Conservation (phyloP, 2,329 filamentous ascomycete species). For the Xylaria sp. region DNA sequence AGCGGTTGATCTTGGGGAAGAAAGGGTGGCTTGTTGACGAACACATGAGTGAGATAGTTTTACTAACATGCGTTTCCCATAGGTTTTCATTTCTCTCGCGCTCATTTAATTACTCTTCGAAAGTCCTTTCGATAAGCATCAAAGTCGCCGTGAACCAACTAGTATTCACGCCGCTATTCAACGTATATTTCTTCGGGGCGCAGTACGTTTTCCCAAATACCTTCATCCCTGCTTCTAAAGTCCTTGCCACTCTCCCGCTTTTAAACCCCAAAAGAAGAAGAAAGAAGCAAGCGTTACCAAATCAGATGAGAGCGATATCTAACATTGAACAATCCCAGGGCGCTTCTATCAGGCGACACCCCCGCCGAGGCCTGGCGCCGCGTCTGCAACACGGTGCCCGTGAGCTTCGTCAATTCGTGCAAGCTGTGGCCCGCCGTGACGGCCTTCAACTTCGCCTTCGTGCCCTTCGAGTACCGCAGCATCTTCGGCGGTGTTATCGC, state of each 20-base stretch:
- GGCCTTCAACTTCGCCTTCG: conserved; percentile 86
- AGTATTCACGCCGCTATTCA: conserved; percentile 85
- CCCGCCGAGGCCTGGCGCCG: conserved; percentile 73
- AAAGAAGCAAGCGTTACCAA: no score
- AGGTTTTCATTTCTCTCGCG: conserved; percentile 84
- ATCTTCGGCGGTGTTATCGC: conserved; percentile 83
- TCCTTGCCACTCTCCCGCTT: no score
- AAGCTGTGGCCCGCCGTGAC: conserved; percentile 92
- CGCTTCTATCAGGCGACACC: conserved; percentile 75
- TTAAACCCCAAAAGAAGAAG: no score
- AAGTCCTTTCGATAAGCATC: conserved; percentile 73
- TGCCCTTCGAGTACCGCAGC: conserved; percentile 81
- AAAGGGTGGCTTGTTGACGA: not conserved
- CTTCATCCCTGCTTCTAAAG: not conserved
- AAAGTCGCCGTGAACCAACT: conserved; percentile 86
- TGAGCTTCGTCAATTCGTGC: conserved; percentile 79
- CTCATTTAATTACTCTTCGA: conserved; percentile 86
- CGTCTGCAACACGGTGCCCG: conserved; percentile 79
- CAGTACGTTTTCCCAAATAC: conserved; percentile 56
- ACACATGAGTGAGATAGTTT: not conserved
- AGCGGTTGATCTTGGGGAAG: not conserved
- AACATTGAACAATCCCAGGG: conserved; percentile 46
- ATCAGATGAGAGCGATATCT: not conserved
- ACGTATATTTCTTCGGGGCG: conserved; percentile 83
- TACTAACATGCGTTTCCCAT: conserved; percentile 17